Conservation (phyloP, 2,329 filamentous ascomycete genomes). For the Rugonectria rugulosa region DNA sequence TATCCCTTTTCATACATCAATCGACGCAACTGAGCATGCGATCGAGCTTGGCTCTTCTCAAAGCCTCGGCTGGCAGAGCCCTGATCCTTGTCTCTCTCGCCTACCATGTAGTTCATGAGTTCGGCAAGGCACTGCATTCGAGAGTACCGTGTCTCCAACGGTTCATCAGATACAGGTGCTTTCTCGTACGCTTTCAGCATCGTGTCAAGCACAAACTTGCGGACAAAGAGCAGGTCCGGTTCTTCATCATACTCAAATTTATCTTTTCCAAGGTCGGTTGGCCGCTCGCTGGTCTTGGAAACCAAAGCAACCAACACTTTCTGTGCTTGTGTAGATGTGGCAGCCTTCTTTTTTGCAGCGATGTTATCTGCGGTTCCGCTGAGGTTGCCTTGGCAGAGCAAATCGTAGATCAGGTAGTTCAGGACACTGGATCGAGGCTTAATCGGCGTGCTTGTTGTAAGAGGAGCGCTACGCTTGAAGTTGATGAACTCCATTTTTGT, state of each 20-base stretch:
- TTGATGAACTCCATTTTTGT: constrained; percentile 99
- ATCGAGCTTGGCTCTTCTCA: constrained; percentile 55
- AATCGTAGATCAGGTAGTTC: constrained; percentile 88
- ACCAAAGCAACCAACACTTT: constrained; percentile 87
- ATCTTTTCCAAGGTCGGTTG: constrained; percentile 63
- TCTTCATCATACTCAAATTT: constrained; percentile 77
- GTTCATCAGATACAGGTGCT: constrained; percentile 78
- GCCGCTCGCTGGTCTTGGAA: constrained; percentile 83
- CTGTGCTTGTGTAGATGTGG: constrained; percentile 86
- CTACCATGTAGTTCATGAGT: constrained; percentile 91
- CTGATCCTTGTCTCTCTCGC: constrained; percentile 74
- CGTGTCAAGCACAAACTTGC: constrained; percentile 94
- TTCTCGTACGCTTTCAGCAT: constrained; percentile 92
- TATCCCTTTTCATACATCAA: constrained; percentile 99
- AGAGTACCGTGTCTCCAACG: constrained; percentile 85
- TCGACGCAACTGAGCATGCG: constrained; percentile 84
- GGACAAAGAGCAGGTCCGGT: constrained; percentile 86
- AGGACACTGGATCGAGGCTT: constrained; percentile 92
- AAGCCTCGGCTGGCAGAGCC: constrained; percentile 51
- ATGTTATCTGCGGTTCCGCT: constrained; percentile 77
- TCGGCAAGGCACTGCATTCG: constrained; percentile 88
- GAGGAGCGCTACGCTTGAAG: constrained; percentile 90
- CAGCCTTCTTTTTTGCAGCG: constrained; percentile 80
- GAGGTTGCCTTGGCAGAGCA: constrained; percentile 70
- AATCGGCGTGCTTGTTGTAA: constrained; percentile 85